Evolutionary conservation across 257 asterid species (phyloP), one percentile per base, ranked within the genome.

Genomic region (Solanum boliviense): DNA sequence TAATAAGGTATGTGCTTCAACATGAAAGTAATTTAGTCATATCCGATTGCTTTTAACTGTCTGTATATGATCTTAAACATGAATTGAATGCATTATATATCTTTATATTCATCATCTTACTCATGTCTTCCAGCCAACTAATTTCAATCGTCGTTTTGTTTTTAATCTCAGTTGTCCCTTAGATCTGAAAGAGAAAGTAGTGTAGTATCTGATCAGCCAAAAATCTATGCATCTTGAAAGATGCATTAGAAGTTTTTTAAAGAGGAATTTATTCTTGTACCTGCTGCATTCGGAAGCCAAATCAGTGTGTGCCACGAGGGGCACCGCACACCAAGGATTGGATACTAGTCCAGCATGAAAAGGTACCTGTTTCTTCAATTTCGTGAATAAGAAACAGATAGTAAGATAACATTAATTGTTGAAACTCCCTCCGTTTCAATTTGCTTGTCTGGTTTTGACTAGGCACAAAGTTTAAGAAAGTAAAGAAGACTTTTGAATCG

Each of bases 111-210:
- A 86, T 36, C 31, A 15, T 39, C n/a, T 13, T 75, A 29, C 46
- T 35, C 75, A 27, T 52, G 27, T 21, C 11, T 81, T 81, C 75
- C 44, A 15, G 68, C 65, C 35, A 20, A 38, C 81, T 82, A 34
- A 86, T 60, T 46, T 67, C 41, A 9, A 46, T 48, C 35, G 5
- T 29, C 1, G 72, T 58, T 65, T 85, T 34, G 31, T 35, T 32
- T 56, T 78, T 68, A 31, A 41, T 87, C 76, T 87, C 81, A 96
- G 99, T 92, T 96, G 88, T 94, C 98, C 58, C 90, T 95, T 84
- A 89, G 88, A 84, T 79, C 95, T 86, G 93, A 91, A 71, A 58
- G 60, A 46, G 90, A 94, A 41, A 84, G 56, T 29, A 84, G 89
- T 39, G 62, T 41, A 62, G 86, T 74, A 88, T 46, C 92, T 74